These are phyloP conservation scores for Aspergillus sp. DNA, from an alignment of 2,329 filamentous ascomycete species.

Conservation along the genomic window DNA sequence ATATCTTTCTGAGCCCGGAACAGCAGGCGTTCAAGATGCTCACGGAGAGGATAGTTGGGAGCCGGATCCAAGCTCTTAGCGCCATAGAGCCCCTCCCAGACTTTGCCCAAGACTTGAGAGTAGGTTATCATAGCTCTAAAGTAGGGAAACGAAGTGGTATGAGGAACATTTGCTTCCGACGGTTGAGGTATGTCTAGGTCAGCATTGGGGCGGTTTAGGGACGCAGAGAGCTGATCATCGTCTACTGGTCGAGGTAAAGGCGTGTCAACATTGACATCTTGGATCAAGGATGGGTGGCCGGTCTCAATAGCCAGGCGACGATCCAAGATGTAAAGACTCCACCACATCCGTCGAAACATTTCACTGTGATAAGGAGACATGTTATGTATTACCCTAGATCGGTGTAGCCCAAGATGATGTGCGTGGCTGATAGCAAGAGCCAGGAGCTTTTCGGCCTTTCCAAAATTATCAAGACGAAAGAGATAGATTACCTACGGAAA, in stretches of 20 bases:
- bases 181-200: neutral
- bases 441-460: constrained; percentile 17
- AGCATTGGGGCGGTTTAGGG: neutral
- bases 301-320: constrained; percentile 28
- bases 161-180: neutral
- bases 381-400: constrained; percentile 17
- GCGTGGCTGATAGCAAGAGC: constrained; percentile 24
- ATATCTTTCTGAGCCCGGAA: constrained; percentile 21
- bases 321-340: constrained; percentile 31
- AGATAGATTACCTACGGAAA: constrained; percentile 23
- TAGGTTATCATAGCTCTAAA: constrained; percentile 24
- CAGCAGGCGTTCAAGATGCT: constrained; percentile 22
- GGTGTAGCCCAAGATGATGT: constrained; percentile 27
- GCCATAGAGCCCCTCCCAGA: constrained; percentile 28
- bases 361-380: constrained; percentile 23
- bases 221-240: constrained; percentile 19
- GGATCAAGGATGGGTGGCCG: constrained; percentile 30
- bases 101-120: constrained; percentile 24
- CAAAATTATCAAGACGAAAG: constrained; percentile 20
- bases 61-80: constrained; percentile 2
- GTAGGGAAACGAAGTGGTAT: constrained; percentile 20
- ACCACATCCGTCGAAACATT: constrained; percentile 33
- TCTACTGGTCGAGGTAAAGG: constrained; percentile 20
- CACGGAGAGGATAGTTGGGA: constrained; percentile 12
- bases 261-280: constrained; percentile 28